A percentile compares a stretch with the other conserved stretches of the same genome.
Evolutionary conservation across 257 asterid genomes (phyloP).

Genomic region (Ilex aquifolium): DNA sequence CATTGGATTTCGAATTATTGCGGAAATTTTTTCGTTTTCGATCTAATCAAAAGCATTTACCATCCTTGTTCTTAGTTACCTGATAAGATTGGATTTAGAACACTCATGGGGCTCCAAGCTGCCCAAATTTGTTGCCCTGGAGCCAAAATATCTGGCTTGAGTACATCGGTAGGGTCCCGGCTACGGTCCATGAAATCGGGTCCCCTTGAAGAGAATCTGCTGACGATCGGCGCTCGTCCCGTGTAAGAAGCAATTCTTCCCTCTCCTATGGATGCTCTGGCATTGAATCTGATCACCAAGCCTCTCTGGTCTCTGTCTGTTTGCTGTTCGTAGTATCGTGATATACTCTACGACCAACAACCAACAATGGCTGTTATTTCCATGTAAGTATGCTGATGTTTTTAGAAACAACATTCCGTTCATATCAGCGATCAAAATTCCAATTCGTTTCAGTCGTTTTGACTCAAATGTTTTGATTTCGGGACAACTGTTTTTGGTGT

Average conservation of each 20-base stretch:
- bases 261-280: slow-evolving; percentile 77
- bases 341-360: slow-evolving; percentile 36
- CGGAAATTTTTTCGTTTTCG: neutral
- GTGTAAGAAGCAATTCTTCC: slow-evolving; percentile 66
- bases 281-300: slow-evolving; percentile 35
- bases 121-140: slow-evolving; percentile 98
- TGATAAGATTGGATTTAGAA: slow-evolving; percentile 47
- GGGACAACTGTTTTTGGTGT: too few species aligned
- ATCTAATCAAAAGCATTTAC: neutral
- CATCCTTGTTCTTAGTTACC: slow-evolving; percentile 29
- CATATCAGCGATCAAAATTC: too few species aligned
- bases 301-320: slow-evolving; percentile 49
- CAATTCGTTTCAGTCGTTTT: too few species aligned
- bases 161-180: slow-evolving; percentile 65
- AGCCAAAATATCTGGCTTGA: slow-evolving; percentile 89
- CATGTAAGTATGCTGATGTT: too few species aligned
- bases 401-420: too few species aligned
- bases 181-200: slow-evolving; percentile 62
- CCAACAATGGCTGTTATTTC: neutral
- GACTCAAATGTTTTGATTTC: too few species aligned
- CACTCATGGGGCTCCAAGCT: slow-evolving; percentile 97
- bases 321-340: slow-evolving; percentile 53
- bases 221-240: slow-evolving; percentile 71
- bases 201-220: slow-evolving; percentile 91
- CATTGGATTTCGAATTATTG: neutral